Evolutionary conservation across 192 early-diverging fungal genomes (phyloP), one percentile per base, ranked within the genome.

Genomic region (Spizellomyces sp.): DNA sequence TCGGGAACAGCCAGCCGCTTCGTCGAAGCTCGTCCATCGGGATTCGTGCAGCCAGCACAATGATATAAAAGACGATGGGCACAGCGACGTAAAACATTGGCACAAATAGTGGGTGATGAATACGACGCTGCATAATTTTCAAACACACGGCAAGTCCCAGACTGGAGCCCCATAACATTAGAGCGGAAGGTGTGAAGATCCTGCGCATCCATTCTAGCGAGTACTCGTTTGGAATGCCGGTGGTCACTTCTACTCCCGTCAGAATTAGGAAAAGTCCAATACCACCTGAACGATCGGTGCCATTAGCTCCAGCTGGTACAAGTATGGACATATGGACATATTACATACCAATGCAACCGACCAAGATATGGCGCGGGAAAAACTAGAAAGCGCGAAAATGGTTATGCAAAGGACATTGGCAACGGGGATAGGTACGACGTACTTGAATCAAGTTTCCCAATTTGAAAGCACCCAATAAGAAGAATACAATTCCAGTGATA

Each of bases 191-290:
- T 58, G 86, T 76, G 71, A 98, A 91, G 5, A 99, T 77, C 9
- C 78, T 73, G 45, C 76, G 76, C 58, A 96, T 67, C 5, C 85
- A 90, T 5, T 78, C 78, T 41, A 89, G 75, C 10, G 75, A 80
- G 50, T 91, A 88, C 5, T 76, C 82, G 19, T 94, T 80, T 44
- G 85, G 77, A 5, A 95, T 58, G 62, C 82, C 76, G 1, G 89
- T 87, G 0, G 93, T 90, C 5, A 98, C 90, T 78, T 99, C 97
- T 21, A 99, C 79, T 17, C 89, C 97, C 0, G 97, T 99, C 50
- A 91, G 83, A 8, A 99, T 64, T 67, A 99, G 74, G 76, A 99
- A 99, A 62, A 74, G 48, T 60, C 75, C 72, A 52, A 76, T 80
- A 9, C 71, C 79, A 9, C 67, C 42, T 27, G 22, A 44, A 12